Conservation (phyloP, 768 basidiomycete genomes). For the Russula vinacea region DNA sequence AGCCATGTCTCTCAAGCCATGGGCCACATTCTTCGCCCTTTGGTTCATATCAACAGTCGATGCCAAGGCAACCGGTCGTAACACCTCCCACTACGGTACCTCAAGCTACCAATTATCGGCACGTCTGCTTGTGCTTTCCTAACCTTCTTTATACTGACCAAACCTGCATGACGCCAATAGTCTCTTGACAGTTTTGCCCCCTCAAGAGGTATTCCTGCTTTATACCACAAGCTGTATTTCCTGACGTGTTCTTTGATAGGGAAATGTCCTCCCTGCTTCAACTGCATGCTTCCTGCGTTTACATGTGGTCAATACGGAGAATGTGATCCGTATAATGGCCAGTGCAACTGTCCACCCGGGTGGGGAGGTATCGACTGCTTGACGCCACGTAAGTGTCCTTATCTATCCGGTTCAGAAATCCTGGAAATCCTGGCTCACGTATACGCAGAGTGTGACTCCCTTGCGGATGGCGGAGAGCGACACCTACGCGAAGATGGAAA, state of each 20-base stretch:
- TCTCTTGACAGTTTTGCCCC: constrained; percentile 15
- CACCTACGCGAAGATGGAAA: constrained; percentile 72
- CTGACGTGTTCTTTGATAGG: constrained; percentile 26
- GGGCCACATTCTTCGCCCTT: constrained; percentile 8
- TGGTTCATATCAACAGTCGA: constrained; percentile 8
- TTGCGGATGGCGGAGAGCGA: constrained; percentile 85
- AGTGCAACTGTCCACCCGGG: constrained; percentile 95
- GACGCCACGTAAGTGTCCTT: constrained; percentile 67
- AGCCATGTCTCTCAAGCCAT: constrained; percentile 12
- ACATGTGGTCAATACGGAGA: constrained; percentile 89
- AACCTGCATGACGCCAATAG: neutral
- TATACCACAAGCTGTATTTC: neutral
- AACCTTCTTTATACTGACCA: neutral
- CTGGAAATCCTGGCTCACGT: neutral
- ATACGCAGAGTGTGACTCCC: constrained; percentile 81
- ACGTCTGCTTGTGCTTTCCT: neutral
- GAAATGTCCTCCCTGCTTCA: constrained; percentile 87
- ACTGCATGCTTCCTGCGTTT: constrained; percentile 89
- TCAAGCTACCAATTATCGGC: constrained; percentile 15
- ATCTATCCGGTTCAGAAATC: neutral
- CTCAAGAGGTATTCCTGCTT: constrained; percentile 11
- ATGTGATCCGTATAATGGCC: constrained; percentile 90
- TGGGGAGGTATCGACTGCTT: constrained; percentile 97
- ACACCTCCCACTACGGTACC: constrained; percentile 9
- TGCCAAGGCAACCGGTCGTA: constrained; percentile 9